These are phyloP conservation scores for Verticillium nubilum DNA, from an alignment of 2,329 filamentous ascomycete species.

Conservation along the genomic window DNA sequence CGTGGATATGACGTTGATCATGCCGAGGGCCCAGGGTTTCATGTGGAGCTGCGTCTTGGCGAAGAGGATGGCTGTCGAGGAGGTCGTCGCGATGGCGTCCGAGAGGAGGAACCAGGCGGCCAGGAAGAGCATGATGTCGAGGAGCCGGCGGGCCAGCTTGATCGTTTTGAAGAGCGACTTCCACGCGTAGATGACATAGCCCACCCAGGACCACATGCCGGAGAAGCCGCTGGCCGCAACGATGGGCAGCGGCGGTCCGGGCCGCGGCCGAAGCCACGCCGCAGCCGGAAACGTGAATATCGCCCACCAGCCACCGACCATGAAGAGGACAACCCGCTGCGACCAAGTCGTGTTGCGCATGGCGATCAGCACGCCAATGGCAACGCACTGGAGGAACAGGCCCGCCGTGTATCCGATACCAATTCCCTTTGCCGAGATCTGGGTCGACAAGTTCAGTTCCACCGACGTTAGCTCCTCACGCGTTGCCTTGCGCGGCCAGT, in stretches of 20 bases:
- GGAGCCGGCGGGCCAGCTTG: slow-evolving; percentile 63
- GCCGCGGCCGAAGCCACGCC: slow-evolving; percentile 80
- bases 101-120: slow-evolving; percentile 91
- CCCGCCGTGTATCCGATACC: slow-evolving; percentile 90
- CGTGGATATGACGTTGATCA: slow-evolving; percentile 93
- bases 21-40: slow-evolving; percentile 77
- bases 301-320: slow-evolving; percentile 91
- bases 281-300: slow-evolving; percentile 84
- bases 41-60: slow-evolving; percentile 91
- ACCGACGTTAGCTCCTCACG: slow-evolving; percentile 49
- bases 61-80: slow-evolving; percentile 89
- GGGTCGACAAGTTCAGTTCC: slow-evolving; percentile 78
- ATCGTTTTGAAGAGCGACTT: slow-evolving; percentile 76
- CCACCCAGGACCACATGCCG: slow-evolving; percentile 47
- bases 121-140: slow-evolving; percentile 74
- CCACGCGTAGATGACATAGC: slow-evolving; percentile 82
- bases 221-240: slow-evolving; percentile 22
- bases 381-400: slow-evolving; percentile 74
- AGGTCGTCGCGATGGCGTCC: slow-evolving; percentile 91
- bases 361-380: slow-evolving; percentile 69
- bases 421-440: slow-evolving; percentile 87
- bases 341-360: slow-evolving; percentile 78
- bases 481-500: slow-evolving; percentile 32
- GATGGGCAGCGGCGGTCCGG: slow-evolving; percentile 70
- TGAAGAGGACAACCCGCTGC: slow-evolving; percentile 77